Evolutionary conservation across 2,329 filamentous ascomycete species (phyloP), one percentile per base, ranked within the genome.

Genomic region (Spiromastix sp.): DNA sequence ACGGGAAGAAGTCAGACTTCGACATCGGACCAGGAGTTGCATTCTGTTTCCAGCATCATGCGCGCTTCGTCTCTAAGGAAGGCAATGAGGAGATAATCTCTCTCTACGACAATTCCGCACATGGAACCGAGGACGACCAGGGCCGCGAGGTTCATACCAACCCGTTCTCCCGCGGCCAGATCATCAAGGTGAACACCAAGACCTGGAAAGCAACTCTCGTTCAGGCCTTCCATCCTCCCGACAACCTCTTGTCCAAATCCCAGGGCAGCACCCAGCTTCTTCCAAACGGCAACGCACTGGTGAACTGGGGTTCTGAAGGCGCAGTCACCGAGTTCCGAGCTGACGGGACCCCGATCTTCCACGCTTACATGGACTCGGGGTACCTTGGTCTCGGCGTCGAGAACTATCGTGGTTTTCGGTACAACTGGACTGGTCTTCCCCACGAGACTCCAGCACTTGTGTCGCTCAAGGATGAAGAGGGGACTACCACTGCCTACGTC

Each of bases 291-390:
- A 69, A 73, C 38, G 64, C 65, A 5, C 54, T 77, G 27, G 65
- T 77, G 21, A 70, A 71, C 42, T 78, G 72, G 72, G 72, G 74
- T 4, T 64, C 61, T 0, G 60, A 64, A 12, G 66, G 66, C 0
- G 64, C 63, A 2, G 46, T 67, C 15, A 71, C 66, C 5, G 67
- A 68, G 43, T 63, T 46, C 15, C 36, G 43, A 10, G 33, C 47
- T 0, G 47, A 61, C 15, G 56, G 59, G 1, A 54, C 48, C 1
- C 47, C 52, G 1, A 52, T 62, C 8, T 59, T 61, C 37, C 59
- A 63, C 34, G 50, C 58, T 0, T 61, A 59, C 25, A 51, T 61
- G 43, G 57, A 61, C 36, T 54, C 54, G 12, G 55, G 49, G 9
- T 31, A 36, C 28, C 33, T 52, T 4, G 46, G 43, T 2, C 21